Base-by-base conservation (phyloP, 2,329 filamentous ascomycete genomes). In the Pyricularia pennisetigena region DNA sequence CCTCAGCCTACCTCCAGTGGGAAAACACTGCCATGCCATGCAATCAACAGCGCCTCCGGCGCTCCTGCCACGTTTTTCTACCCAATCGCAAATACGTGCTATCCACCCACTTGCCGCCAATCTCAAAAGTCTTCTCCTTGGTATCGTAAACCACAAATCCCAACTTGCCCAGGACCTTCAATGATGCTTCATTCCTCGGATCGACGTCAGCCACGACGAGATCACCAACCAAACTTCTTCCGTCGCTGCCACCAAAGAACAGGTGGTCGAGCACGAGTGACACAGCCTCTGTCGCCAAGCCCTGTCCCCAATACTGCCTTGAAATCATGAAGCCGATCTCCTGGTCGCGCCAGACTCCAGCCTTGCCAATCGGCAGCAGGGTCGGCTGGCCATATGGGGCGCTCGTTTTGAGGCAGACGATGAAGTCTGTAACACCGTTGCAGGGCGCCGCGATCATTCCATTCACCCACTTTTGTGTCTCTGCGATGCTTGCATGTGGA, bases 301-400 rank as follows among this genome's bases (percentile, higher is more conserved):
- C 66, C 12, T 32, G 54, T 14, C 66, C 66, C 66, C 66, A 67
- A 29, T 24, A 62, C 7, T 54, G 54, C 28, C 66, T 16, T 20
- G 66, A 26, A 8, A 67, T 57, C 54, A 67, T 26, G 66, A 67
- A 67, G 29, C 66, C 66, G 66, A 67, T 63, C 66, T 67, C 66
- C 7, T 63, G 57, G 57, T 67, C 66, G 23, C 66, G 66, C 66
- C 66, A 67, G 9, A 67, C 66, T 29, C 66, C 66, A 10, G 54
- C 54, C 66, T 67, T 67, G 28, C 66, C 66, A 20, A 67, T 63
- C 16, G 66, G 66, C 30, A 10, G 64, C 23, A 41, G 1, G 24
- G 23, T 23, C 23, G 23, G 57, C 3, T 3, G n/a, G 23, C 16
- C 64, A 0, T 26, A 24, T 16, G 24, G 10, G 57, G 9, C 3